These are phyloP conservation scores for Sanghuangporus weigelae DNA, from an alignment of 1,284 basidiomycete genomes.

Conservation along the genomic window DNA sequence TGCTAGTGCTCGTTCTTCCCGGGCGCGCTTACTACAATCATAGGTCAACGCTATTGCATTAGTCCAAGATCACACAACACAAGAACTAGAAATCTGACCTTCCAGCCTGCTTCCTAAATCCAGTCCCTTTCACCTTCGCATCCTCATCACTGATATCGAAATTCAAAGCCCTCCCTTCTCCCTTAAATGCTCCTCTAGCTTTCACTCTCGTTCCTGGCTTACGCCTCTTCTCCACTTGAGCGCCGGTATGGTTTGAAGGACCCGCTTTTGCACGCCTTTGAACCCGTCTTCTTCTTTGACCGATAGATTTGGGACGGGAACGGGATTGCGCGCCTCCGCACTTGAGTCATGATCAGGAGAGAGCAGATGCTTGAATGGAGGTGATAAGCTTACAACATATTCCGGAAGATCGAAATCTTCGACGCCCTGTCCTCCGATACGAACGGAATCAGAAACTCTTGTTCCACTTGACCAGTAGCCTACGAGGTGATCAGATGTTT, in stretches of 20 bases:
- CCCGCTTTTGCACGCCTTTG: constrained; percentile 27
- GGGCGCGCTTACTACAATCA: constrained; percentile 57
- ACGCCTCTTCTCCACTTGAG: constrained; percentile 56
- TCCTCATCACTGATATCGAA: constrained; percentile 35
- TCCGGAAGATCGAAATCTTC: constrained; percentile 60
- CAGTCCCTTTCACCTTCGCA: constrained; percentile 41
- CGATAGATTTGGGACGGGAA: constrained; percentile 42
- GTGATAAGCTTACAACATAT: constrained; percentile 50
- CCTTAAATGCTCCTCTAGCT: constrained; percentile 51
- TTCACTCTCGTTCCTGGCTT: constrained; percentile 66
- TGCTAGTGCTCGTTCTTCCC: constrained; percentile 70
- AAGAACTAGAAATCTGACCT: constrained; percentile 39
- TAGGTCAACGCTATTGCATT: neutral
- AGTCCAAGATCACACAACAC: neutral
- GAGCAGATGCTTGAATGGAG: neutral
- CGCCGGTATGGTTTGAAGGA: constrained; percentile 50
- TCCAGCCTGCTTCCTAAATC: constrained; percentile 63
- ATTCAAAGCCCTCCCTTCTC: constrained; percentile 50
- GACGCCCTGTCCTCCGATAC: constrained; percentile 44
- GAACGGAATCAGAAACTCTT: constrained; percentile 57
- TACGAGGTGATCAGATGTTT: constrained; percentile 24
- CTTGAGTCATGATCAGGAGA: constrained; percentile 30
- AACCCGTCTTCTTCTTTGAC: constrained; percentile 35
- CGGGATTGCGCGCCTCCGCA: constrained; percentile 76
- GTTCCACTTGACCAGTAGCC: constrained; percentile 78